Evolutionary conservation across 1,139 yeast genomes (phyloP), one percentile per base, ranked within the genome.

Genomic region (Blastobotrys niveus): DNA sequence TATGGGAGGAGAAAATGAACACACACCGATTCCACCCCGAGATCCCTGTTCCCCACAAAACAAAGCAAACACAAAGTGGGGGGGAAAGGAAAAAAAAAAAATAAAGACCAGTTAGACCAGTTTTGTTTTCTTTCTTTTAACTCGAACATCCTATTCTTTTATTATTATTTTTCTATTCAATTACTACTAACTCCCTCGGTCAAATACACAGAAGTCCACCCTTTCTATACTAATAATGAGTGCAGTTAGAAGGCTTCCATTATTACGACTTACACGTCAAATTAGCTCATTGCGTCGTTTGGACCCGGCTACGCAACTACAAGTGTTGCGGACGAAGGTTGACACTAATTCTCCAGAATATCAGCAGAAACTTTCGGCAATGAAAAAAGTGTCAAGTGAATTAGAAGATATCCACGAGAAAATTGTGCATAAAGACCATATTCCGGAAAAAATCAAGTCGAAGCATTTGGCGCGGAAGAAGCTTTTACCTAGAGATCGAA

Each of bases 381-480:
- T 60, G 58, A 41, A 45, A 18, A 47, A 46, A 22, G 50, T 57
- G 29, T 50, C 53, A 36, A 38, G 33, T 17, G 52, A 53, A 14
- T 41, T 58, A 15, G 54, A 52, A 14, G 27, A 27, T 17, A 46
- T 58, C 34, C 60, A 59, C 40, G 48, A 49, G 9, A 52, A 49
- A n/a, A 55, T 51, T 14, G 51, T 58, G 2, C 50, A 49, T 35
- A 45, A 51, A n/a, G 53, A 51, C 3, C 39, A 49, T 35, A 60
- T 61, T 33, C 64, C 65, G 3, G 62, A 58, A 24, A 61, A 60
- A 44, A 51, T 60, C 48, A 47, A 52, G 12, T 76, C 71, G 24
- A 76, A 63, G 47, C 67, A 63, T 40, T 45, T 62, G 26, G 55
- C 52, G 12, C 54, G 66, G 29, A 58, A 58, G 39, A 63, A 63